These are phyloP conservation scores for Arxiozyma bovina DNA, from an alignment of 1,139 yeast species.

Conservation along the genomic window DNA sequence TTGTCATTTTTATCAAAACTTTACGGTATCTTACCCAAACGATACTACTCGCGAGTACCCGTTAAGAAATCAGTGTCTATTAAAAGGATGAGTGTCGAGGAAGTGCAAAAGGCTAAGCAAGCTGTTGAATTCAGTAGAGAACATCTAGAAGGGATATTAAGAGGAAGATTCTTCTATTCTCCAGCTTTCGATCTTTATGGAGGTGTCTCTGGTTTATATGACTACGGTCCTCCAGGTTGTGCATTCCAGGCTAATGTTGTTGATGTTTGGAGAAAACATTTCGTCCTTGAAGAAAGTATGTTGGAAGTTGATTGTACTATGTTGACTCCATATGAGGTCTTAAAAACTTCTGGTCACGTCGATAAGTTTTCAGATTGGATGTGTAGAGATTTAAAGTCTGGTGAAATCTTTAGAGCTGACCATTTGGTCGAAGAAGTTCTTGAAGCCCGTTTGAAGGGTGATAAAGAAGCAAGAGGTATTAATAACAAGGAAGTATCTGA, in stretches of 20 bases:
- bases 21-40: slow-evolving; percentile 10
- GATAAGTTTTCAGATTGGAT: slow-evolving; percentile 99
- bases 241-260: slow-evolving; percentile 93
- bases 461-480: slow-evolving; percentile 41
- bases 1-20: slow-evolving; percentile 19
- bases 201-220: slow-evolving; percentile 96
- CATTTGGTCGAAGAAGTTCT: slow-evolving; percentile 96
- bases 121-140: slow-evolving; percentile 64
- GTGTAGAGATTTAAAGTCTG: slow-evolving; percentile 92
- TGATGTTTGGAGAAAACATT: slow-evolving; percentile 96
- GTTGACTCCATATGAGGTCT: slow-evolving; percentile 94
- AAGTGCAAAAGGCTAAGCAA: slow-evolving; percentile 34
- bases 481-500: slow-evolving; percentile 44
- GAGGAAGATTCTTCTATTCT: slow-evolving; percentile 93
- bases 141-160: slow-evolving; percentile 77
- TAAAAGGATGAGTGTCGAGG: slow-evolving; percentile 28
- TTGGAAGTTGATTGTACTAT: slow-evolving; percentile 96
- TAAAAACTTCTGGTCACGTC: slow-evolving; percentile 98
- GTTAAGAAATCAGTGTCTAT: slow-evolving; percentile 25
- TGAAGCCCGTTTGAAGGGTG: slow-evolving; percentile 92
- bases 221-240: slow-evolving; percentile 99
- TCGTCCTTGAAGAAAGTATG: slow-evolving; percentile 96
- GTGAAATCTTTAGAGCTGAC: slow-evolving; percentile 98
- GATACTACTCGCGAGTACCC: slow-evolving; percentile 21
- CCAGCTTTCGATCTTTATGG: slow-evolving; percentile 97